These are phyloP conservation scores for Zalaria obscura DNA, from an alignment of 2,329 filamentous ascomycete genomes.

Conservation along the genomic window DNA sequence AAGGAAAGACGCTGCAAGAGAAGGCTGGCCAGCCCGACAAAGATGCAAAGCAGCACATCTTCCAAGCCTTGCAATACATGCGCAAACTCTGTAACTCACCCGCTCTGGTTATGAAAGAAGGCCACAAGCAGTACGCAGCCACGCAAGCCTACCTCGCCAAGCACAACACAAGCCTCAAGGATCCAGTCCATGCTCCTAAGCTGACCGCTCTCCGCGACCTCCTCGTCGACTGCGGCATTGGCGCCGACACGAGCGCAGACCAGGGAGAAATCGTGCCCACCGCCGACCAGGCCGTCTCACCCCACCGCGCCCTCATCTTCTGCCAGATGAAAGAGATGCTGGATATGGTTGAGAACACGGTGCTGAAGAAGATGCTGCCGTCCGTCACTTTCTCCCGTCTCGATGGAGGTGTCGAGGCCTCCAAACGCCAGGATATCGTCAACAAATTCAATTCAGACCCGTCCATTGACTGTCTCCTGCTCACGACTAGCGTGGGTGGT, in stretches of 20 bases:
- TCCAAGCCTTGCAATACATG: conserved; percentile 99
- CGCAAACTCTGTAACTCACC: conserved; percentile 97
- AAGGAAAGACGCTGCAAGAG: conserved; percentile 73
- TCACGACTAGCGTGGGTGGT: conserved; percentile 92
- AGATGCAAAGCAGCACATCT: conserved; percentile 94
- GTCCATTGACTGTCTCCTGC: conserved; percentile 81
- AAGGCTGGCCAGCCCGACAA: conserved; percentile 78
- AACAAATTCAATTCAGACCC: conserved; percentile 98
- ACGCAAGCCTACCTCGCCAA: conserved; percentile 68
- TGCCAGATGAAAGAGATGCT: conserved; percentile 99
- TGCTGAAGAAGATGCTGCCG: conserved; percentile 80
- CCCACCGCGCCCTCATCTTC: conserved; percentile 90
- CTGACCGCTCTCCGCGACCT: conserved; percentile 79
- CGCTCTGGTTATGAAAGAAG: conserved; percentile 88
- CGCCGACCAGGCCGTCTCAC: conserved; percentile 71
- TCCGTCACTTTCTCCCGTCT: conserved; percentile 87
- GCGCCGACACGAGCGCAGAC: conserved; percentile 25
- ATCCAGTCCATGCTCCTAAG: conserved; percentile 82
- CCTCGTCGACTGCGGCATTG: conserved; percentile 96
- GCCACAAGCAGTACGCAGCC: conserved; percentile 77
- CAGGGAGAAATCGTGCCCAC: conserved; percentile 40
- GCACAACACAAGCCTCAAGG: conserved; percentile 69
- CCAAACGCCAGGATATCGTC: conserved; percentile 90
- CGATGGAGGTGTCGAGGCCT: conserved; percentile 84
- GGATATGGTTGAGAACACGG: conserved; percentile 93